These are phyloP conservation scores for Alternaria infectoria DNA, from an alignment of 2,329 filamentous ascomycete species.

Conservation along the genomic window DNA sequence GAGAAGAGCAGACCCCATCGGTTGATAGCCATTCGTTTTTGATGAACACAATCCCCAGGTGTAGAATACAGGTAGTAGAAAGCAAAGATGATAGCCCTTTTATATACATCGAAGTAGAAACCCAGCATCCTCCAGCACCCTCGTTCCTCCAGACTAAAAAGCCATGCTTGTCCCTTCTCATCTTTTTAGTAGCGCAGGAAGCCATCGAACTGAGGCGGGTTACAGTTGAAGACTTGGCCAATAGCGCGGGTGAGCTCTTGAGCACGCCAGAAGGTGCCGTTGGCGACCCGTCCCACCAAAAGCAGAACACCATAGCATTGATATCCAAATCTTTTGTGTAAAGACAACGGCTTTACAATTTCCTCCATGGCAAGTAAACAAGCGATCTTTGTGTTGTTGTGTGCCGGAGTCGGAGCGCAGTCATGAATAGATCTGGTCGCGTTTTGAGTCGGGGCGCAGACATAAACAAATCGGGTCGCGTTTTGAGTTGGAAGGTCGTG, in stretches of 20 bases:
- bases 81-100: neutral
- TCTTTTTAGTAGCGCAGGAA: neutral
- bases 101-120: neutral
- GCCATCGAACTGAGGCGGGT: constrained; percentile 22
- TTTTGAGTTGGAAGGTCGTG: neutral
- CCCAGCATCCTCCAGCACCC: neutral
- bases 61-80: too few species aligned
- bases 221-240: constrained; percentile 35
- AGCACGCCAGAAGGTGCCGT: constrained; percentile 82
- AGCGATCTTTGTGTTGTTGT: neutral
- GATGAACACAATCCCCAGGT: too few species aligned
- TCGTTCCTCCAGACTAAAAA: neutral
- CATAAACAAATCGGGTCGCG: fast-evolving
- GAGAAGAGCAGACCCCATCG: neutral
- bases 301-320: too few species aligned
- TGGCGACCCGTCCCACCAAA: constrained; percentile 61
- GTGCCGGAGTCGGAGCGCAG: neutral
- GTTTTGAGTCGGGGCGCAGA: neutral
- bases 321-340: too few species aligned
- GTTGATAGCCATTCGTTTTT: too few species aligned
- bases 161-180: fast-evolving
- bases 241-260: constrained; percentile 45
- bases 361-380: neutral
- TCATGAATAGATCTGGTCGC: fast-evolving
- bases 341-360: too few species aligned